These are phyloP conservation scores for Malania oleifera DNA, from an alignment of 164 flowering plant genomes.

Conservation along the genomic window DNA sequence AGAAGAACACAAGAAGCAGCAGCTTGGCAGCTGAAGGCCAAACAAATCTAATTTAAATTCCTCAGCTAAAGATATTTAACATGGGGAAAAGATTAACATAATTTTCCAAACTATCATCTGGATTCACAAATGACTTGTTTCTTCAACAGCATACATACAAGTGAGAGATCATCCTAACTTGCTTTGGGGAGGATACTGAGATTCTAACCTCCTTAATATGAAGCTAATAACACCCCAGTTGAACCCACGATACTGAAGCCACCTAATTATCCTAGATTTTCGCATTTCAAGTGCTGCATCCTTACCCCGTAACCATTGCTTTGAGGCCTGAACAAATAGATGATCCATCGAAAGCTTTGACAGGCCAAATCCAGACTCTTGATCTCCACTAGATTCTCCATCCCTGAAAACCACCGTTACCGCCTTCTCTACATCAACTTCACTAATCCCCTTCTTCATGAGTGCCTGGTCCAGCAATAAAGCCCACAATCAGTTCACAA, in stretches of 20 bases:
- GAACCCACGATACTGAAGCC: constrained; percentile 94
- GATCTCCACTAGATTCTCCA: constrained; percentile 26
- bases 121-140: too few species aligned
- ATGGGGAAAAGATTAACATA: too few species aligned
- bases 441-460: constrained; percentile 53
- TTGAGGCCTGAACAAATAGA: constrained; percentile 59
- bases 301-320: constrained; percentile 67
- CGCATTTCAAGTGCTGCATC: constrained; percentile 51
- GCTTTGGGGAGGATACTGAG: constrained; percentile 32
- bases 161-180: too few species aligned
- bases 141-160: too few species aligned
- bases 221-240: constrained; percentile 53
- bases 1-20: too few species aligned
- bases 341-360: constrained; percentile 57
- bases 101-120: too few species aligned
- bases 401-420: constrained; percentile 55
- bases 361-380: constrained; percentile 36
- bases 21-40: too few species aligned
- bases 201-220: constrained; percentile 62
- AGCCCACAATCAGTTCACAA: background rate
- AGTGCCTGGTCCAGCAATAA: constrained; percentile 48
- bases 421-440: constrained; percentile 54
- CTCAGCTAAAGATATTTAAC: too few species aligned
- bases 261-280: constrained; percentile 61
- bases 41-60: too few species aligned